phyloP scores from a whole-genome alignment of 192 early-diverging fungal genomes.

The Backusella tuberculispora region DNA sequence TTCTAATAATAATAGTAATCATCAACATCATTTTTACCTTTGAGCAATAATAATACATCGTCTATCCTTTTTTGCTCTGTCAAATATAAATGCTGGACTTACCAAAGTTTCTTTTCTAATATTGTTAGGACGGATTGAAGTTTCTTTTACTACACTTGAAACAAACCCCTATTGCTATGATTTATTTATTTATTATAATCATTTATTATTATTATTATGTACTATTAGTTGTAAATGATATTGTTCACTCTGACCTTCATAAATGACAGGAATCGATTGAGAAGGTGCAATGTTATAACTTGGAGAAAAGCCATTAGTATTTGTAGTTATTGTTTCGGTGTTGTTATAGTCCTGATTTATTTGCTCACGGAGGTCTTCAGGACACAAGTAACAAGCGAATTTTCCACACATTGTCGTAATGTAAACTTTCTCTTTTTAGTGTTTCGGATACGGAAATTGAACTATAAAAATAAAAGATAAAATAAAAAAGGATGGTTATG shows the following conservation, averaged over 20 bases:
- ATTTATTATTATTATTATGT: background rate
- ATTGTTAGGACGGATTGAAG: background rate
- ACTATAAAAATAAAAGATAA: no score
- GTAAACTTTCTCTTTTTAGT: no score
- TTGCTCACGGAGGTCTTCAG: background rate
- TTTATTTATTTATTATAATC: background rate
- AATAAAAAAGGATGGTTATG: no score
- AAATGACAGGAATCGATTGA: conserved; percentile 1
- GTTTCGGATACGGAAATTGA: no score
- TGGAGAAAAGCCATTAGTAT: background rate
- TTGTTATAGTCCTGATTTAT: background rate
- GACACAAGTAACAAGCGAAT: background rate
- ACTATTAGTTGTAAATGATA: conserved; percentile 1
- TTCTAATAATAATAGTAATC: no score
- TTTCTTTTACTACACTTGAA: background rate
- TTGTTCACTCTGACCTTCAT: background rate
- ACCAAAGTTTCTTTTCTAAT: background rate
- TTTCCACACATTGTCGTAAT: background rate
- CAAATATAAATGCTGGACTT: background rate
- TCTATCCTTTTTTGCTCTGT: background rate
- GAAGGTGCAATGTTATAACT: conserved; percentile 4
- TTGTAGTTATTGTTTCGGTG: background rate
- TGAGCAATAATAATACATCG: conserved; percentile 3
- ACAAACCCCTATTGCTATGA: background rate
- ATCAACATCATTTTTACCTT: background rate